phyloP scores from a whole-genome alignment of 352 stramenopile genomes.

The Ophiocytium majus region DNA sequence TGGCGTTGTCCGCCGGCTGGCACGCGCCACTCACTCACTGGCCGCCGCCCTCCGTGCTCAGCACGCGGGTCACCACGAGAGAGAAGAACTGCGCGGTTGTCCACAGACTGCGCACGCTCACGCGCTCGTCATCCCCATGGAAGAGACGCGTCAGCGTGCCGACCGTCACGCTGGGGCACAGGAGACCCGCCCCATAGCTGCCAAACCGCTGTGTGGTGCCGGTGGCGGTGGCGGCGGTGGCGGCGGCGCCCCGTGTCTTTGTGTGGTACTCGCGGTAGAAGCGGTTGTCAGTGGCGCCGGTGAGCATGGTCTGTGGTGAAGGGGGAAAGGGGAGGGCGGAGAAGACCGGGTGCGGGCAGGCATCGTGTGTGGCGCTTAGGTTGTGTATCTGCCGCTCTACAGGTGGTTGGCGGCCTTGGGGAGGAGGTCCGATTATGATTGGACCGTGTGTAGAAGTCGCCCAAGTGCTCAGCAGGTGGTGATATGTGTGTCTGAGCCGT shows the following conservation, averaged over 20 bases:
- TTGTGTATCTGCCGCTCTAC: too few relatives aligned
- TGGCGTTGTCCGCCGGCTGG: too few relatives aligned
- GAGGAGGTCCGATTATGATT: too few relatives aligned
- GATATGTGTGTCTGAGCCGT: too few relatives aligned
- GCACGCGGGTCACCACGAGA: conserved; percentile 17
- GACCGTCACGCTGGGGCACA: conserved; percentile 33
- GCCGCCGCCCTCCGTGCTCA: background rate
- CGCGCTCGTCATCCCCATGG: conserved; percentile 49
- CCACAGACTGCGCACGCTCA: conserved; percentile 38
- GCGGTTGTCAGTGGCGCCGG: conserved; percentile 45
- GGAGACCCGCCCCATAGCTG: conserved; percentile 43
- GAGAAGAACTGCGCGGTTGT: conserved; percentile 54
- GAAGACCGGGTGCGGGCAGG: too few relatives aligned
- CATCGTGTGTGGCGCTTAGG: too few relatives aligned
- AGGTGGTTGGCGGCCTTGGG: too few relatives aligned
- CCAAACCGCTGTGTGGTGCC: too few relatives aligned
- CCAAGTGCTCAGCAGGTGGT: too few relatives aligned
- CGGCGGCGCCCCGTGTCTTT: conserved; percentile 23
- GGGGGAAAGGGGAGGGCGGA: background rate
- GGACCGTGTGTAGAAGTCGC: too few relatives aligned
- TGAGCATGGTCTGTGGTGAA: conserved; percentile 28
- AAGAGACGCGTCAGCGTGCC: conserved; percentile 36
- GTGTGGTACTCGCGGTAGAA: conserved; percentile 38
- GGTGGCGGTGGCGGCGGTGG: too few relatives aligned
- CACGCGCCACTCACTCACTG: too few relatives aligned